These are phyloP conservation scores for Aphanocladium album DNA, from an alignment of 2,329 filamentous ascomycete genomes.

Conservation along the genomic window DNA sequence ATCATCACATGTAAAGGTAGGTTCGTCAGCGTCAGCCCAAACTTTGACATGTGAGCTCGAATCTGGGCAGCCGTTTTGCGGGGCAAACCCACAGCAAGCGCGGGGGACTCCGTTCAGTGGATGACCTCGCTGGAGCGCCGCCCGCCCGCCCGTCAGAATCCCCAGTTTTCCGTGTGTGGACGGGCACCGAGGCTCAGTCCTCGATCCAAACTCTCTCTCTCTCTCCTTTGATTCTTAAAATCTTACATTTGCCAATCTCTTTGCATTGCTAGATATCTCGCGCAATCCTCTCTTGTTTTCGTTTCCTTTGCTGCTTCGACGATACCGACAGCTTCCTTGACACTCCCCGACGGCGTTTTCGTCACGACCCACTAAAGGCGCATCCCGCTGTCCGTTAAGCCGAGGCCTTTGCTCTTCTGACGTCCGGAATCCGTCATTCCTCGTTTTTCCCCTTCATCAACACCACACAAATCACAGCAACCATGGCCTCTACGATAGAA, in stretches of 20 bases:
- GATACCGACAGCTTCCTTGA: too few species aligned
- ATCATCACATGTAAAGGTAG: too few species aligned
- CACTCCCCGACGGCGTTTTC: background rate
- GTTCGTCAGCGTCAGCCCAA: too few species aligned
- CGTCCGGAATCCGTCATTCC: background rate
- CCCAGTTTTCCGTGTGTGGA: background rate
- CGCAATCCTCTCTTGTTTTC: too few species aligned
- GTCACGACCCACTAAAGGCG: background rate
- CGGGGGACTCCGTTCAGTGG: too few species aligned
- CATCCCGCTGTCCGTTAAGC: background rate
- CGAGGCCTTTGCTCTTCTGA: background rate
- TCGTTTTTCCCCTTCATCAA: background rate
- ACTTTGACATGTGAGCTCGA: too few species aligned
- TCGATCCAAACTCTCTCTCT: background rate
- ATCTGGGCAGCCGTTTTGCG: too few species aligned
- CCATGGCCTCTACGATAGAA: slow-evolving; percentile 25
- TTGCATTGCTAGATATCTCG: too few species aligned
- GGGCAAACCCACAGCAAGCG: too few species aligned
- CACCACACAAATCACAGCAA: slow-evolving; percentile 4
- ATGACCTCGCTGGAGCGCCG: too few species aligned
- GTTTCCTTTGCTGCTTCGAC: too few species aligned
- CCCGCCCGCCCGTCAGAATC: background rate
- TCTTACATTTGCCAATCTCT: background rate
- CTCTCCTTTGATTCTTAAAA: background rate
- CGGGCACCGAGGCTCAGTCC: slow-evolving; percentile 3